Conservation (phyloP, 148 eudicot genomes). For the Hydrangea macrophylla region DNA sequence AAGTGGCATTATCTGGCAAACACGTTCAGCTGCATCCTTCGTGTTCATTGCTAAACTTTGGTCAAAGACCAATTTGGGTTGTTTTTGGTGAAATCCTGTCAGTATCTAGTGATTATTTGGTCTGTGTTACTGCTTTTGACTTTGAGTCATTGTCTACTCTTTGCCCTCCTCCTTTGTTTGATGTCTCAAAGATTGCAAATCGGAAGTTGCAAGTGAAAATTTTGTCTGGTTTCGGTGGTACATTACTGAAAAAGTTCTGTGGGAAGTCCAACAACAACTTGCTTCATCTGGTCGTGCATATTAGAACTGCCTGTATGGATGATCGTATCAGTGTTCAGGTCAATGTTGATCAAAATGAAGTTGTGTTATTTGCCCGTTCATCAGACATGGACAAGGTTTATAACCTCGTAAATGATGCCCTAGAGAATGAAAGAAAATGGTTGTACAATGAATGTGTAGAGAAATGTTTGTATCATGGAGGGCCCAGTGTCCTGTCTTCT, state of each 20-base stretch:
- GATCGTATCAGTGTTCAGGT: constrained; percentile 74
- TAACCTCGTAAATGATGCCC: constrained; percentile 31
- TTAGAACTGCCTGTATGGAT: constrained; percentile 43
- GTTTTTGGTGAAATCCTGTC: constrained; percentile 82
- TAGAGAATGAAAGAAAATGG: constrained; percentile 55
- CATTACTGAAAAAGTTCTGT: constrained; percentile 68
- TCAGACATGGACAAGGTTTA: constrained; percentile 49
- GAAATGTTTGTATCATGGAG: constrained; percentile 66
- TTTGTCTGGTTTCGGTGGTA: constrained; percentile 57
- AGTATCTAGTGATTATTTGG: constrained; percentile 56
- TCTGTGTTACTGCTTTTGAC: constrained; percentile 73
- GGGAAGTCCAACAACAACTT: constrained; percentile 55
- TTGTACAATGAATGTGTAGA: constrained; percentile 78
- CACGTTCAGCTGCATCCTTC: constrained; percentile 82
- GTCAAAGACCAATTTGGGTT: constrained; percentile 77
- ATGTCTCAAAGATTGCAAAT: constrained; percentile 43
- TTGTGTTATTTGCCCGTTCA: constrained; percentile 51
- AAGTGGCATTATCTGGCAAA: constrained; percentile 73
- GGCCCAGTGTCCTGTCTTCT: constrained; percentile 56
- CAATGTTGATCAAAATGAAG: constrained; percentile 51
- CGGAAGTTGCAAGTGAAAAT: constrained; percentile 49
- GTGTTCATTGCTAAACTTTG: constrained; percentile 71
- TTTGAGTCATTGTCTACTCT: constrained; percentile 45
- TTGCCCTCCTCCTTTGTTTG: constrained; percentile 63
- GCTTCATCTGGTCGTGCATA: constrained; percentile 39